Base-by-base conservation (phyloP, 371 early-diverging fungal genomes). In the Mucor indicus region DNA sequence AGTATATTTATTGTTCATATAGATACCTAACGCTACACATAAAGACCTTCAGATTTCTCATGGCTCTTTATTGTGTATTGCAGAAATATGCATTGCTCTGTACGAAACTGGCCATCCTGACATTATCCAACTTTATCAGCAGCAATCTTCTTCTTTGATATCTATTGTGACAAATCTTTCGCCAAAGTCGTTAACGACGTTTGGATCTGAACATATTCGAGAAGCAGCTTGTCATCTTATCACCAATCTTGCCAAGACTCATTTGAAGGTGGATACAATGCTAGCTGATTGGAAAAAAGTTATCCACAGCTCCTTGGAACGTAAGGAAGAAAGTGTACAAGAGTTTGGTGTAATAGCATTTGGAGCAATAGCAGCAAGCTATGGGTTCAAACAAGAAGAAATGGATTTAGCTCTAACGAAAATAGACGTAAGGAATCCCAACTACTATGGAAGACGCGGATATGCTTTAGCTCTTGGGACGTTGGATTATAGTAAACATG, bases 41-140 rank as follows among this genome's bases (percentile, higher is more conserved):
- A 67, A 72, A 10, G 91, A 92, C 39, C 55, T 91, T 57, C 64
- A 75, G 23, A 62, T 77, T 13, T 84, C 89, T 11, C 93, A 94
- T 72, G 96, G 94, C 17, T 76, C 86, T 1, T 51, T 92, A 25
- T 56, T 91, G 15, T 78, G 89, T 0, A 55, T 81, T 10, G 92
- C 85, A 21, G 87, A 89, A 50, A 80, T 90, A 17, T 79, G 77
- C 31, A 60, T 84, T 25, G 80, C 86, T 0, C 66, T 83, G 55
- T 69, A 77, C 6, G 22, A 67, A 2, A 37, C 44, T 5, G 19
- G 33, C 2, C 15, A 50, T 9, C 10, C 30, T 1, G 35, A 51
- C 0, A 43, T 60, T 7, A n/a, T 24, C 9, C 6, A 22, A 1
- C 32, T 19, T 15, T 60, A 55, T 19, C 10, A 50, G 4, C 6